Percentiles rank a stretch among this genome's conserved stretches.
Evolutionary conservation across 176 grass and related monocot genomes (phyloP).

Genomic region (Avena insularis): DNA sequence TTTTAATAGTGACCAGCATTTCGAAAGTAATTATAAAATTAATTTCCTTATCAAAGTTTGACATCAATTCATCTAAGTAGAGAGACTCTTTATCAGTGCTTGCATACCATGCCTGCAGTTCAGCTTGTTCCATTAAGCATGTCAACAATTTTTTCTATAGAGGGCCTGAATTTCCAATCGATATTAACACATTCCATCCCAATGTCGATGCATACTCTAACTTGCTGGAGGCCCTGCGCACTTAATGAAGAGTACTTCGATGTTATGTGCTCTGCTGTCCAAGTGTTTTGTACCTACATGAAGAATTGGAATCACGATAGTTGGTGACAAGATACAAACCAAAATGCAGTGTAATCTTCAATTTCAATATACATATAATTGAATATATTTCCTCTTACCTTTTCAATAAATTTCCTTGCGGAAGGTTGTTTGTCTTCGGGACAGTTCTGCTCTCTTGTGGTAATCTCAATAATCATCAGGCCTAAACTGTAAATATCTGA

Average conservation of each 20-base stretch:
- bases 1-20: neutral
- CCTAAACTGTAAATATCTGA: conserved; percentile 12
- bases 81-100: neutral
- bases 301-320: neutral
- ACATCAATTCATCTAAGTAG: neutral
- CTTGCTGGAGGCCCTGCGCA: neutral
- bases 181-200: neutral
- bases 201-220: neutral
- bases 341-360: neutral
- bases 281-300: conserved; percentile 32
- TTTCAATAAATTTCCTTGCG: neutral
- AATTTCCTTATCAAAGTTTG: neutral
- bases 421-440: neutral
- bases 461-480: neutral
- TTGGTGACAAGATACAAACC: neutral
- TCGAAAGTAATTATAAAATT: neutral
- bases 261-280: neutral
- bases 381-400: neutral
- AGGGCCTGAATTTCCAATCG: neutral
- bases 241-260: neutral
- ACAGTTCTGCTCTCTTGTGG: neutral
- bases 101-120: neutral
- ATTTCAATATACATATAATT: neutral
- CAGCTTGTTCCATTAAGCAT: neutral
- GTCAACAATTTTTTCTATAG: neutral